Evolutionary conservation across 2,329 filamentous ascomycete genomes (phyloP).

Genomic region (Fusarium temperatum): DNA sequence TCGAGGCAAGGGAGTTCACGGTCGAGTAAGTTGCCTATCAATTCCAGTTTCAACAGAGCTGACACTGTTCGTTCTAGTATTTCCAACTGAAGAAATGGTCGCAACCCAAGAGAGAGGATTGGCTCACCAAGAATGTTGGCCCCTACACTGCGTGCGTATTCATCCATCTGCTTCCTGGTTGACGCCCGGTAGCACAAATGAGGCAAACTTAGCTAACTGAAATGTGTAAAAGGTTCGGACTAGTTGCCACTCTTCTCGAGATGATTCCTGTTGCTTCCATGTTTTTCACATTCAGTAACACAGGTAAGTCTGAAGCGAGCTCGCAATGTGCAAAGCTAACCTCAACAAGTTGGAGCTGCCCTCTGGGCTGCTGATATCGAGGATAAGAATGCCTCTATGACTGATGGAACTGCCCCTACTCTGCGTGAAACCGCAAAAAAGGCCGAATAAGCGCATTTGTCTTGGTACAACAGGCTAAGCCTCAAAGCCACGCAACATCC

Average conservation of each 20-base stretch:
- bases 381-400: constrained; percentile 59
- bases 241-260: constrained; percentile 80
- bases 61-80: constrained; percentile 63
- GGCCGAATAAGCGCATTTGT: constrained; percentile 50
- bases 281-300: constrained; percentile 89
- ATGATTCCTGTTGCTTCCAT: constrained; percentile 85
- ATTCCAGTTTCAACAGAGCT: not conserved
- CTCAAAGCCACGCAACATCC: constrained; percentile 1
- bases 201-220: constrained; percentile 14
- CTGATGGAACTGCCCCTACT: constrained; percentile 59
- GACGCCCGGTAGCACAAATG: not conserved
- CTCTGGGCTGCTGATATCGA: constrained; percentile 95
- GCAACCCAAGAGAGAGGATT: constrained; percentile 69
- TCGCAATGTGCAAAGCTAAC: constrained; percentile 9
- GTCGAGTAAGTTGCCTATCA: constrained; percentile 56
- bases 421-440: constrained; percentile 61
- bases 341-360: constrained; percentile 77
- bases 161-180: not conserved
- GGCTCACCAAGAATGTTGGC: constrained; percentile 74
- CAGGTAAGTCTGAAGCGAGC: constrained; percentile 56
- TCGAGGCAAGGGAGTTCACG: constrained; percentile 61
- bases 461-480: not conserved
- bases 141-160: constrained; percentile 80
- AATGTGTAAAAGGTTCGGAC: constrained; percentile 69
- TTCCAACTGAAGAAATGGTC: constrained; percentile 92